Base-by-base conservation (phyloP, 1,139 yeast genomes). In the Pichia sp. region DNA sequence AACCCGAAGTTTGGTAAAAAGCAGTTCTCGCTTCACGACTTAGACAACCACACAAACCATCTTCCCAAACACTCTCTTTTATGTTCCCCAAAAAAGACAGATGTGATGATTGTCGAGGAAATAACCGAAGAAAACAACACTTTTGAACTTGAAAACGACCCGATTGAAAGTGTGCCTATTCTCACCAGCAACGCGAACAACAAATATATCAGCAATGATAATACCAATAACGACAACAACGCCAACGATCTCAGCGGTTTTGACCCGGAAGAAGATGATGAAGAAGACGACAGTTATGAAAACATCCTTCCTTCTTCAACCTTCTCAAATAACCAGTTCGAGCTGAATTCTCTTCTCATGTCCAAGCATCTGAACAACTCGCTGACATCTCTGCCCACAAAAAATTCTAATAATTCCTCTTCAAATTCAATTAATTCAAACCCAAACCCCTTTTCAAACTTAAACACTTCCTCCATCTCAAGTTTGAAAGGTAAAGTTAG, bases 1-100 rank as follows among this genome's bases (percentile, higher is more conserved):
- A 26, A 10, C 18, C 12, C 22, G 16, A 42, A 42, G n/a, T 25
- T 22, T 25, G 34, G 28, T 16, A 43, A 43, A 30, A 43, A 30
- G 25, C 41, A 39, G n/a, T 19, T 39, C 9, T 39, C 39, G 3
- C 23, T 43, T 13, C 16, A 43, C 13, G 37, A 39, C 18, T 18
- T 23, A 1, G 42, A 36, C 8, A 36, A 36, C 16, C 16, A 45
- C 12, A 22, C 36, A 5, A 21, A n/a, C 31, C 57, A 54, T 42
- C 47, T 57, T 6, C 65, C 66, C 31, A 62, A 62, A 48, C 66
- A 62, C 48, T 58, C 65, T 2, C 43, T 60, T 18, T 44, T 62
- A 16, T 59, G 61, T 36, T 65, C 68, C 12, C 68, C 68, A 4
- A 64, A 64, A 52, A 63, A 62, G 42, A 51, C 44, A 45, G 68